Evolutionary conservation across 768 basidiomycete genomes (phyloP), one percentile per base, ranked within the genome.

Genomic region (Trametes sanguinea): DNA sequence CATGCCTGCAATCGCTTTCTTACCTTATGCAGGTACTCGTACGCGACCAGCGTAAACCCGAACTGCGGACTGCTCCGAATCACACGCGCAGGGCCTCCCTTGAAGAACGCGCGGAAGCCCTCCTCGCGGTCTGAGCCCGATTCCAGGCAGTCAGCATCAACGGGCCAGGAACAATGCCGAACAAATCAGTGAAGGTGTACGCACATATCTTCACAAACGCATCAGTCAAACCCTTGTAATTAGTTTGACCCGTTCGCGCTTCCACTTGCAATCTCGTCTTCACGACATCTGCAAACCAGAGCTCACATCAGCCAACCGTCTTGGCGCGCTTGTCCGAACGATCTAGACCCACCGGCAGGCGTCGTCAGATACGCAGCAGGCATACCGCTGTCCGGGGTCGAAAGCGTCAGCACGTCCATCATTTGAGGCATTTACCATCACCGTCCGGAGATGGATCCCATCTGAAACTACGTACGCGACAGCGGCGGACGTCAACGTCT

Each of bases 201-300:
- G 72, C 72, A 89, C 92, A 90, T 62, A 99, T 98, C 75, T 90
- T 96, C 37, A 83, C 78, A 69, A 98, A 92, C 17, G 94, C 95
- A 75, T 99, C 95, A 14, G 78, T 73, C 42, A 97, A 74, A 47
- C 97, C 96, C 73, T 91, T 92, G 79, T 99, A 99, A 61, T 87
- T 79, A 5, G 94, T 91, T 72, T 98, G 86, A 10, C 97, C 97
- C 69, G 90, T 88, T 65, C 89, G 84, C 45, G 94, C 90, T 73
- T 98, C 97, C 10, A 93, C 89, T 73, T 98, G 96, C 66, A 98
- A 77, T 50, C 95, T 85, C 14, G 97, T 98, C 83, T 99, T 98
- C 71, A 98, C 92, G 63, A 98, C 97, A 76, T 99, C 96, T 90
- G 73, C 61, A 60, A 45, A 60, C 22, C 50, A 43, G 55, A 60